phyloP scores from a whole-genome alignment of 805 yeast genomes.

The Clavispora carvajalis region DNA sequence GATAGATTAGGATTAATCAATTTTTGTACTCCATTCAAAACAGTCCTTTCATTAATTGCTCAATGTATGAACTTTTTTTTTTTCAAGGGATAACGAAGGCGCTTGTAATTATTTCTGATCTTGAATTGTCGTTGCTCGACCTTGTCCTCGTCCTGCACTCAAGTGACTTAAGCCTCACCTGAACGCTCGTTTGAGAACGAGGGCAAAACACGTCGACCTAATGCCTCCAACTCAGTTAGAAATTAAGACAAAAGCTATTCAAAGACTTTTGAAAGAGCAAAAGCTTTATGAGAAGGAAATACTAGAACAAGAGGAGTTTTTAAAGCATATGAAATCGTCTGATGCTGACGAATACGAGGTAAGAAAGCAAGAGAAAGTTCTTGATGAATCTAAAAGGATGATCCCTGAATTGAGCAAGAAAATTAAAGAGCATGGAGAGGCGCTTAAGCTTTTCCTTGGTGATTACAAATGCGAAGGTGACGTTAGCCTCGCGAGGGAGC shows the following conservation, averaged over 20 bases:
- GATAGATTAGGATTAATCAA: too few relatives aligned
- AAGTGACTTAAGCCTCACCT: too few relatives aligned
- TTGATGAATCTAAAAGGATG: conserved; percentile 36
- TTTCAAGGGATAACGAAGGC: too few relatives aligned
- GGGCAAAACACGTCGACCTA: not conserved
- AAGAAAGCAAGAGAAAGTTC: conserved; percentile 40
- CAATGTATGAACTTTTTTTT: too few relatives aligned
- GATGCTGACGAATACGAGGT: conserved; percentile 59
- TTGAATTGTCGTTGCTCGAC: too few relatives aligned
- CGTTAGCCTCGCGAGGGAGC: conserved; percentile 17
- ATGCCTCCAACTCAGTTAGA: conserved; percentile 71
- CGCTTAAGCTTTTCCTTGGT: conserved; percentile 36
- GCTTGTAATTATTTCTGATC: too few relatives aligned
- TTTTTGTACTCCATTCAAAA: too few relatives aligned
- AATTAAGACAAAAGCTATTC: conserved; percentile 66
- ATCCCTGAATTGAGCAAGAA: conserved; percentile 20
- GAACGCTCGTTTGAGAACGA: not conserved
- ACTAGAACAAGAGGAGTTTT: conserved; percentile 44
- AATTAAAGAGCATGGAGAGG: conserved; percentile 27
- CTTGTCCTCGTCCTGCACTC: too few relatives aligned
- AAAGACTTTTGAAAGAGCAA: conserved; percentile 66
- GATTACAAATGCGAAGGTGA: conserved; percentile 32
- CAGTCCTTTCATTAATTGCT: too few relatives aligned
- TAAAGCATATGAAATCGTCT: conserved; percentile 42
- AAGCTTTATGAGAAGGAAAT: conserved; percentile 55